Conservation (phyloP, 352 stramenopile species). For the Phytophthora pinifolia region DNA sequence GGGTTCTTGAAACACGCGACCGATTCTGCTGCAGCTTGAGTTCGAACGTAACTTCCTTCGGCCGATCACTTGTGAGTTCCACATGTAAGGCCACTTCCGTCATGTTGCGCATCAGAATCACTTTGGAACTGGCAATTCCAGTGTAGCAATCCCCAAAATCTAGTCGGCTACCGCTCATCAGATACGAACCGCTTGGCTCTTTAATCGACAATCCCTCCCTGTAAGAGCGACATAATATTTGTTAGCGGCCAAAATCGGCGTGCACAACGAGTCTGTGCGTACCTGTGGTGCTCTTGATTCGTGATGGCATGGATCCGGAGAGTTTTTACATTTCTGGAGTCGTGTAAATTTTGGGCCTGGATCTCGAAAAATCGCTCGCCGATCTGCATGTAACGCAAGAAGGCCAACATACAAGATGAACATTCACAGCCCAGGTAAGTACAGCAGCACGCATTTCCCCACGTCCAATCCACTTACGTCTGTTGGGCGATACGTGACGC, state of each 20-base stretch:
- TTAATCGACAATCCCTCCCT: conserved; percentile 89
- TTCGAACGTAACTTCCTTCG: conserved; percentile 90
- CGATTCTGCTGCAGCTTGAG: conserved; percentile 83
- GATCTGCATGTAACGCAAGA: conserved; percentile 40
- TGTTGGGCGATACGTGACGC: conserved; percentile 80
- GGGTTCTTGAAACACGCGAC: conserved; percentile 50
- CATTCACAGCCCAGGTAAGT: background rate
- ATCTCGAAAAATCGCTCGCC: conserved; percentile 88
- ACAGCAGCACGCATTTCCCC: background rate
- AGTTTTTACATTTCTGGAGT: conserved; percentile 86
- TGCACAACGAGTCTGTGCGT: background rate
- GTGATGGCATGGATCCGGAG: conserved; percentile 85
- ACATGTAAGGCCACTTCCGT: conserved; percentile 84
- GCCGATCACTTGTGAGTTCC: conserved; percentile 81
- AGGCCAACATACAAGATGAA: conserved; percentile 10
- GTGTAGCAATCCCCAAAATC: conserved; percentile 91
- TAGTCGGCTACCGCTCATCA: conserved; percentile 87
- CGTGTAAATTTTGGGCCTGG: conserved; percentile 84
- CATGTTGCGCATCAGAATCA: conserved; percentile 82
- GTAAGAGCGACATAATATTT: conserved; percentile 1
- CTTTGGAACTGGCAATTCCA: conserved; percentile 80
- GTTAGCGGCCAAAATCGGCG: background rate
- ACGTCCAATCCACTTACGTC: conserved; percentile 46
- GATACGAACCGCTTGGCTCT: conserved; percentile 75
- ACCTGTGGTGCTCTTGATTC: conserved; percentile 90